Evolutionary conservation across 2,329 filamentous ascomycete species (phyloP).

Genomic region (Aureobasidium sp.): DNA sequence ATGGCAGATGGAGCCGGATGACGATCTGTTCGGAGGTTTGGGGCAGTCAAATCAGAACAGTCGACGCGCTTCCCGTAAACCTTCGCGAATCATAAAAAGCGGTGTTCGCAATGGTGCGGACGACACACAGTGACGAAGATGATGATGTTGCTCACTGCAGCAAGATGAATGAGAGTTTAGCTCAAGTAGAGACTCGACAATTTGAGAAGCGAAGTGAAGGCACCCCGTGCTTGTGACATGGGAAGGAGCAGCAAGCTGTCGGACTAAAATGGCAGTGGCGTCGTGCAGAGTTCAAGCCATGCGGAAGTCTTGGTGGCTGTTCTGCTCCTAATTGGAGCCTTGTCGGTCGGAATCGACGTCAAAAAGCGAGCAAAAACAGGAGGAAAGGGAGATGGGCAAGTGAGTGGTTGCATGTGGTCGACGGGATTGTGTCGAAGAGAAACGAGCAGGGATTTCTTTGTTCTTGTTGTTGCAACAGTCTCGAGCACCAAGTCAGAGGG

Average conservation of each 20-base stretch:
- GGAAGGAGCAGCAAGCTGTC: conserved; percentile 16
- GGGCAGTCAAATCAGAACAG: conserved; percentile 4
- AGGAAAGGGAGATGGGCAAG: neutral
- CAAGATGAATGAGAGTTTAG: neutral
- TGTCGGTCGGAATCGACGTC: neutral
- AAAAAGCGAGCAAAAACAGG: neutral
- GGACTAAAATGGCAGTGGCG: conserved; percentile 9
- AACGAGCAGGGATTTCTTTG: neutral
- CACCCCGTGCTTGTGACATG: conserved; percentile 5
- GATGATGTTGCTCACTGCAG: neutral
- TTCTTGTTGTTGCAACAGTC: conserved; percentile 11
- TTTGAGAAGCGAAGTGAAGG: conserved; percentile 8
- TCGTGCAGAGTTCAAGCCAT: conserved; percentile 12
- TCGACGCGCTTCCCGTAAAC: conserved; percentile 3
- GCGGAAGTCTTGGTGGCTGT: conserved; percentile 3
- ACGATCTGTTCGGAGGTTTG: conserved; percentile 9
- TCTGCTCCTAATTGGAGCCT: neutral
- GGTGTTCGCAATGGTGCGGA: neutral
- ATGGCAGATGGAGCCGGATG: conserved; percentile 7
- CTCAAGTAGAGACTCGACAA: neutral
- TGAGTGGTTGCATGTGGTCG: neutral
- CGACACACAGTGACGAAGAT: neutral
- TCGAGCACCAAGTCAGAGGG: conserved; percentile 7
- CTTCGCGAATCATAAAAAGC: neutral
- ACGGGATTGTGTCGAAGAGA: neutral